These are phyloP conservation scores for Hypseocharis bilobata DNA, from an alignment of 441 rosid species.

Conservation along the genomic window DNA sequence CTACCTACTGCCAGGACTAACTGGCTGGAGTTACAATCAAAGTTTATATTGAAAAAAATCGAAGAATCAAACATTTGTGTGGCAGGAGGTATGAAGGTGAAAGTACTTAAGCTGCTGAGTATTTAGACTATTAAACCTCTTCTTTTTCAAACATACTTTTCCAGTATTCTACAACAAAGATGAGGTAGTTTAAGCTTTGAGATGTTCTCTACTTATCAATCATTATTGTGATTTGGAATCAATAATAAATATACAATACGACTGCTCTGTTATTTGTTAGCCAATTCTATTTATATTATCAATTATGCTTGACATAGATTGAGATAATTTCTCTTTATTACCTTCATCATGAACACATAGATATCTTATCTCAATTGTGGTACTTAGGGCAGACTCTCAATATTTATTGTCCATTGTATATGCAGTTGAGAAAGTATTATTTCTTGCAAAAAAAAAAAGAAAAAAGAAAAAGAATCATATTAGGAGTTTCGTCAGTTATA, in stretches of 20 bases:
- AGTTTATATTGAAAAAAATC: constrained; percentile 49
- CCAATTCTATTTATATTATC: neutral
- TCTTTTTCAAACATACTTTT: neutral
- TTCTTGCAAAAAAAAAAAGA: neutral
- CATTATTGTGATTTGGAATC: neutral
- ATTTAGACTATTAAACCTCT: neutral
- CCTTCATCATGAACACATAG: neutral
- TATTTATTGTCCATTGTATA: neutral
- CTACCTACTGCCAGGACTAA: constrained; percentile 59
- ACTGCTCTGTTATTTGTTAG: neutral
- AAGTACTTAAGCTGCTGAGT: constrained; percentile 23
- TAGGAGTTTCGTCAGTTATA: neutral
- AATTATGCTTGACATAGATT: no score
- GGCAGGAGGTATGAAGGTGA: constrained; percentile 89
- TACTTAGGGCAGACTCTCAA: neutral
- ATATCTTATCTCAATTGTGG: neutral
- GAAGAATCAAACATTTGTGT: constrained; percentile 82
- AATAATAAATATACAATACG: neutral
- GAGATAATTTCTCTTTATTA: neutral
- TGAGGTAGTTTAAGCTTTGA: neutral
- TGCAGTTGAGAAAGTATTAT: neutral
- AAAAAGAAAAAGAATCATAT: no score
- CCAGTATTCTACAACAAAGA: neutral
- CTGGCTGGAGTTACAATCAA: constrained; percentile 94
- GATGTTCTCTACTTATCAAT: neutral